Evolutionary conservation across 2,329 filamentous ascomycete species (phyloP), one percentile per base, ranked within the genome.

Genomic region (Xylariaceae sp.): DNA sequence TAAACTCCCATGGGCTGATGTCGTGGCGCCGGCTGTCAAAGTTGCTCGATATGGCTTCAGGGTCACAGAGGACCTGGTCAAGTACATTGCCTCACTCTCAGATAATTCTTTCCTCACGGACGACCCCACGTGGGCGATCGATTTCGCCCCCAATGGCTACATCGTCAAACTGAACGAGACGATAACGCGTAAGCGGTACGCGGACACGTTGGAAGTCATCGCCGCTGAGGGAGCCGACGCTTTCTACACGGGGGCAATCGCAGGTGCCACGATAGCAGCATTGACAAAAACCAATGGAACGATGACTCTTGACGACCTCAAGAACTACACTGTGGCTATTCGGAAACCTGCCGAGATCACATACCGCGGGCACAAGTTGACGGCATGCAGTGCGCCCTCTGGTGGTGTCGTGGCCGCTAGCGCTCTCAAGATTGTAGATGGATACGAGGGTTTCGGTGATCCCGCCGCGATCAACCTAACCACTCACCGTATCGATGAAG

Each of bases 401-500:
- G 83, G 87, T 40, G 90, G 90, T 4, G 75, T 77, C 2, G 86
- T 95, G 0, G 85, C 83, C 0, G 70, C 91, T 52, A 82, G 81
- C n/a, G 78, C 82, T 0, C 68, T 95, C 59, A 95, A 94, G 50
- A 87, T 85, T 19, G 69, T 92, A 39, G 78, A 85, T 53, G 87
- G 87, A 0, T 95, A 90, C 61, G 70, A 79, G 0, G 75, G 74
- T 18, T 83, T 92, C 42, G 83, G 81, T 15, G 70, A 81, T 11
- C 68, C 76, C 1, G 68, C 72, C 1, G 69, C 73, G 2, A 71
- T 72, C 42, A 77, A 78, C 55, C 64, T 89, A 0, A 89, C 83
- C 36, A 89, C 86, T 0, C 90, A 96, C 64, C 76, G 86, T 0
- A 71, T 95, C n/a, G 84, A 92, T 55, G 90, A 96, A 72, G 86